These are phyloP conservation scores for Botrytis byssoidea DNA, from an alignment of 2,329 filamentous ascomycete species.

Conservation along the genomic window DNA sequence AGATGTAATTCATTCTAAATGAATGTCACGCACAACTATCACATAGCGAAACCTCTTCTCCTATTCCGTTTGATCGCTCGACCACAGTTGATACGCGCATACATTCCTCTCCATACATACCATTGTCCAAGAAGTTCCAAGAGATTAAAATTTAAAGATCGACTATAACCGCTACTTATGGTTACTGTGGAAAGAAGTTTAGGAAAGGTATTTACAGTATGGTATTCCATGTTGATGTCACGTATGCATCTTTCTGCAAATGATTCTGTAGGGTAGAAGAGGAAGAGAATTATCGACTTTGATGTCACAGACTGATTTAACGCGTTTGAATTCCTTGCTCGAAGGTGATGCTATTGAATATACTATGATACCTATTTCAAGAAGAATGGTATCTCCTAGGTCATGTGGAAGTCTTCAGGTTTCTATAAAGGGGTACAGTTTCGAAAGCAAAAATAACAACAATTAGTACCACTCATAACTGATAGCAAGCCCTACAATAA, in stretches of 20 bases:
- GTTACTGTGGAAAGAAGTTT: background rate
- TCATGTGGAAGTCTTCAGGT: background rate
- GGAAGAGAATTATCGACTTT: background rate
- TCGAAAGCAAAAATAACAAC: background rate
- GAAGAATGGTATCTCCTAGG: background rate
- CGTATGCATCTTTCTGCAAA: background rate
- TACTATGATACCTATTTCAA: background rate
- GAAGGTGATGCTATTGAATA: fast-evolving
- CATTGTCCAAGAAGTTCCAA: background rate
- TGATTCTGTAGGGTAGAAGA: background rate
- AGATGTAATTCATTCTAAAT: too few relatives aligned
- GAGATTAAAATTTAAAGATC: background rate
- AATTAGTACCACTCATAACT: background rate
- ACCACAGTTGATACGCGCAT: background rate
- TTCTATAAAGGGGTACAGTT: too few relatives aligned
- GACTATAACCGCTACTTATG: background rate
- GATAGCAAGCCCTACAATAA: background rate
- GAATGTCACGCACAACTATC: background rate
- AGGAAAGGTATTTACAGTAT: background rate
- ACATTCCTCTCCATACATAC: fast-evolving
- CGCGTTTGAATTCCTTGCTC: fast-evolving
- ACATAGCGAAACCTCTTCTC: background rate
- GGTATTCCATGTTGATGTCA: background rate
- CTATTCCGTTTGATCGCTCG: background rate
- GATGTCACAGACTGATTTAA: fast-evolving